phyloP scores from a whole-genome alignment of 1,284 basidiomycete species.

The Malassezia restricta region DNA sequence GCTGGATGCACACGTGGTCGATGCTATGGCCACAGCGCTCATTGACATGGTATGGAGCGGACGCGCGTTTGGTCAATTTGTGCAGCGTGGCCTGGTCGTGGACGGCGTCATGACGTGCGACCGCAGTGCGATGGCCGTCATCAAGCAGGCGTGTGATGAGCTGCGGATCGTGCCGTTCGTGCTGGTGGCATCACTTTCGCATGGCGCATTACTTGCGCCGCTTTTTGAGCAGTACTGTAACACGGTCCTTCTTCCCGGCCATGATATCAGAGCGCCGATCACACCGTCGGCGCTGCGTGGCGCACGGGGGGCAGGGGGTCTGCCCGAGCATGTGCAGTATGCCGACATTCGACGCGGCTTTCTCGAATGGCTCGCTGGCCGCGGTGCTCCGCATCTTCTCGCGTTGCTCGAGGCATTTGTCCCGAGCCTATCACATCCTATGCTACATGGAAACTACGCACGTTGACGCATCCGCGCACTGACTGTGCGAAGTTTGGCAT shows the following conservation, averaged over 20 bases:
- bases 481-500: constrained; percentile 58
- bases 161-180: constrained; percentile 12
- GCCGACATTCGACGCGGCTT: constrained; percentile 7
- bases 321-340: constrained; percentile 10
- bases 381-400: constrained; percentile 3
- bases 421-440: constrained; percentile 7
- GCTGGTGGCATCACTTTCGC: constrained; percentile 12
- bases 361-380: constrained; percentile 6
- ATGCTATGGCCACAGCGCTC: constrained; percentile 9
- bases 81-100: constrained; percentile 9
- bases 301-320: constrained; percentile 2
- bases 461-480: constrained; percentile 86
- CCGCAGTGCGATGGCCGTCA: not conserved
- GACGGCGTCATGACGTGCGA: constrained; percentile 9
- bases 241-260: constrained; percentile 1
- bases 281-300: constrained; percentile 15
- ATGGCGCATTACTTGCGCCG: constrained; percentile 12
- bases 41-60: constrained; percentile 16
- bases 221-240: constrained; percentile 13
- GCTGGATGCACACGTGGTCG: not conserved
- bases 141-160: constrained; percentile 9
- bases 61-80: constrained; percentile 7
- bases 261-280: constrained; percentile 6
- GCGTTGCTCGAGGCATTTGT: constrained; percentile 9
- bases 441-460: constrained; percentile 38